Base-by-base conservation (phyloP, 1,139 yeast species). In the Debaryomyces psychrophilus region DNA sequence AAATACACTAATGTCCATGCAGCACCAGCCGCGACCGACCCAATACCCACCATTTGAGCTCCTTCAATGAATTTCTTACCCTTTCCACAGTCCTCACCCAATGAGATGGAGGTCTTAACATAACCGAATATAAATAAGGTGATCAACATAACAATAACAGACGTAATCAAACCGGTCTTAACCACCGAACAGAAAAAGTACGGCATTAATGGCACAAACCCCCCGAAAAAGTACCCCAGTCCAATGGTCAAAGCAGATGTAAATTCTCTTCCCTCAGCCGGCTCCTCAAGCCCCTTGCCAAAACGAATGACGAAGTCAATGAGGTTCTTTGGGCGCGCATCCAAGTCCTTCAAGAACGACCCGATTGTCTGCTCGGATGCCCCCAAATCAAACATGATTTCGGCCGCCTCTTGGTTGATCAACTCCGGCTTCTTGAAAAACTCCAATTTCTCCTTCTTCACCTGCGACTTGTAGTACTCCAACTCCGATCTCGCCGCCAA, bases 21-120 rank as follows among this genome's bases (percentile, higher is more conserved):
- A 22, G 96, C 89, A 6, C 96, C 96, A 4, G 99, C 99, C 22
- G 99, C 99, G 28, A 87, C 71, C 14, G 97, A 95, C 37, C 99
- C 99, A 44, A 90, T 92, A 17, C 87, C 70, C 47, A 90, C 85
- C 98, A 93, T 93, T 68, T 90, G 96, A 36, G 87, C 47, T 44
- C 98, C 98, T 64, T 90, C 96, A 41, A 72, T 68, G 5, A 87
- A 69, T 59, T 89, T 87, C 58, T 82, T 83, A 50, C 63, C 60
- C 8, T 66, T 66, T 12, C 89, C 78, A 58, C 90, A 82, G 52
- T 85, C 92, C 33, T 81, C 83, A 46, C 96, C 95, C 71, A 92
- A 82, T 8, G 97, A 87, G 45, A 90, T 81, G 37, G 85, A 70
- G 14, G 97, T 90, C 72, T 93, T 93, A 49, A 85, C 69, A 61